Evolutionary conservation across 2,329 filamentous ascomycete genomes (phyloP).

Genomic region (Fusarium annulatum): DNA sequence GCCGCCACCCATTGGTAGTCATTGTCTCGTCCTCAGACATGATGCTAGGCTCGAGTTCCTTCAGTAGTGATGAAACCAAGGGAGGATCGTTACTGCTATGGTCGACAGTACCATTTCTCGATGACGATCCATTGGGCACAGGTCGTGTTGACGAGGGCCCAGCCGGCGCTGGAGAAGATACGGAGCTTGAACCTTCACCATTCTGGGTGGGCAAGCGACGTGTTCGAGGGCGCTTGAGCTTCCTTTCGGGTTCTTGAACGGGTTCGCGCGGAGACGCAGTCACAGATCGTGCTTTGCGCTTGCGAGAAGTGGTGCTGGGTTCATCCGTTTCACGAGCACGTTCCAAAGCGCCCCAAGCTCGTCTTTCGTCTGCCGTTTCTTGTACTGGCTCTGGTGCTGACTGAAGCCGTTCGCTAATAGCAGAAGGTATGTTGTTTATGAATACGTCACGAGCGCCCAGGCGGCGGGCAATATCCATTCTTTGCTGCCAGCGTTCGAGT

Average conservation of each 20-base stretch:
- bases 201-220: constrained; percentile 67
- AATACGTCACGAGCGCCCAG: constrained; percentile 82
- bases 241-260: constrained; percentile 78
- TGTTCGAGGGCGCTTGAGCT: constrained; percentile 87
- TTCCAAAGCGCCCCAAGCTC: constrained; percentile 92
- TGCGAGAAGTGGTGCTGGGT: constrained; percentile 66
- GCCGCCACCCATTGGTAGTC: constrained; percentile 46
- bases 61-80: constrained; percentile 86
- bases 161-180: constrained; percentile 48
- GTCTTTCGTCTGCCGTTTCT: constrained; percentile 82
- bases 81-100: constrained; percentile 69
- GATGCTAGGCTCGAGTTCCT: constrained; percentile 81
- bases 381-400: constrained; percentile 65
- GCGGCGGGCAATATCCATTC: constrained; percentile 82
- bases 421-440: constrained; percentile 66
- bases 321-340: constrained; percentile 78
- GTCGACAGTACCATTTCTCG: constrained; percentile 38
- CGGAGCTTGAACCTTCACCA: constrained; percentile 60
- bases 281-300: constrained; percentile 78
- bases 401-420: constrained; percentile 72
- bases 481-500: constrained; percentile 82
- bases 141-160: constrained; percentile 43
- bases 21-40: constrained; percentile 66
- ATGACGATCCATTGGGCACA: constrained; percentile 35
- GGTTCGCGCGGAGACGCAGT: constrained; percentile 77